phyloP scores from a whole-genome alignment of 768 basidiomycete genomes.

The Rhizopogon salebrosus region DNA sequence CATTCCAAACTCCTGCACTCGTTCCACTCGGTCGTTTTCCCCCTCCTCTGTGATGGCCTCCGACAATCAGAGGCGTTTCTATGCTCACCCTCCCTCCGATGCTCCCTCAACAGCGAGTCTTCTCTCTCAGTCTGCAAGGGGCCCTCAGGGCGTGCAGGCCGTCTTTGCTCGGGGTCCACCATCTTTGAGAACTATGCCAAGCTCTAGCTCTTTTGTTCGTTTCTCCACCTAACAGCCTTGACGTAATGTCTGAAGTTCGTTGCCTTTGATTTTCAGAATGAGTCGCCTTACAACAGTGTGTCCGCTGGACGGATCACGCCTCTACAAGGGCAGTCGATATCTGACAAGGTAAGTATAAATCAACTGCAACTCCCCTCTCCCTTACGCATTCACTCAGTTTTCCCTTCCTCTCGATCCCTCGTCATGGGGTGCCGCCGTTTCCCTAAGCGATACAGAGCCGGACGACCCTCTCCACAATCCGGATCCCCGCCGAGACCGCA shows the following conservation, averaged over 20 bases:
- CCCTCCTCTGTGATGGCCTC: constrained; percentile 17
- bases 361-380: neutral
- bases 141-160: constrained; percentile 33
- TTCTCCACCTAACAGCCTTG: neutral
- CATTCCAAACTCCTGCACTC: constrained; percentile 14
- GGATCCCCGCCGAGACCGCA: constrained; percentile 58
- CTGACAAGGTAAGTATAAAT: constrained; percentile 47
- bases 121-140: constrained; percentile 32
- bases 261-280: constrained; percentile 23
- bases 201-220: constrained; percentile 39
- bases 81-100: constrained; percentile 33
- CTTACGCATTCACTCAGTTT: constrained; percentile 37
- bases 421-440: constrained; percentile 67
- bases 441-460: constrained; percentile 48
- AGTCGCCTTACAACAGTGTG: constrained; percentile 35
- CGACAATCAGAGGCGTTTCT: constrained; percentile 37
- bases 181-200: constrained; percentile 32
- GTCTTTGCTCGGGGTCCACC: constrained; percentile 36
- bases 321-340: constrained; percentile 39
- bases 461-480: constrained; percentile 76
- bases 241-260: neutral
- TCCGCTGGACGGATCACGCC: constrained; percentile 24
- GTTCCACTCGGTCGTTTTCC: constrained; percentile 10
- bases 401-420: constrained; percentile 70
- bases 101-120: constrained; percentile 52